Evolutionary conservation across 768 basidiomycete species (phyloP).

Genomic region (Coprinopsis cinerea): DNA sequence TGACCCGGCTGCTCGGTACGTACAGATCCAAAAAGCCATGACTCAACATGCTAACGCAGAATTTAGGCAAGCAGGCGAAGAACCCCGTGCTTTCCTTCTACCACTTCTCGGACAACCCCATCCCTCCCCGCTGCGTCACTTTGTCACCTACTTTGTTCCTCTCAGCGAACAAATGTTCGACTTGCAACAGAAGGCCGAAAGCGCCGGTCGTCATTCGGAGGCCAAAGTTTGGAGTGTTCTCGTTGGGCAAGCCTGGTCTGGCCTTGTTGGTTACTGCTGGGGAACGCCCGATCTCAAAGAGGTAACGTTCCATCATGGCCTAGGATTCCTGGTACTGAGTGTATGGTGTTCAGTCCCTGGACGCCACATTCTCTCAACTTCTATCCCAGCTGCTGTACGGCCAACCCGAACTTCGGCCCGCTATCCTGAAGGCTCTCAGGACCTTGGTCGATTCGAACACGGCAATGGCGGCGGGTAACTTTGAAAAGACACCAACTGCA

Average conservation of each 20-base stretch:
- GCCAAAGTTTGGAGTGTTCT: conserved; percentile 95
- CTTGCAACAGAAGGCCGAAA: conserved; percentile 73
- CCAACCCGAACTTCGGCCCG: conserved; percentile 76
- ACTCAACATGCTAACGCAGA: neutral
- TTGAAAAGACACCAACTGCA: conserved; percentile 28
- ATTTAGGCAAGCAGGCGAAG: conserved; percentile 58
- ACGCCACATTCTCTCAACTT: conserved; percentile 75
- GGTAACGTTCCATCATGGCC: conserved; percentile 30
- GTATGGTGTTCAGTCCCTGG: conserved; percentile 52
- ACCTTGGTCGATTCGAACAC: conserved; percentile 77
- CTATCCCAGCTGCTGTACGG: conserved; percentile 90
- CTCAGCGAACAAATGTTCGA: conserved; percentile 92
- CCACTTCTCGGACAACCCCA: conserved; percentile 81
- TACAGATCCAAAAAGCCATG: conserved; percentile 3
- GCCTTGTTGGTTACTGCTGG: conserved; percentile 87
- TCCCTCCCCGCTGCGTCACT: conserved; percentile 77
- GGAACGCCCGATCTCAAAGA: conserved; percentile 67
- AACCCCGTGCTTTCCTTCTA: conserved; percentile 88
- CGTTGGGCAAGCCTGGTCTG: conserved; percentile 89
- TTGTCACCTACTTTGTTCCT: conserved; percentile 87
- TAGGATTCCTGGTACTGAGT: conserved; percentile 1
- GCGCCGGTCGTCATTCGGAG: conserved; percentile 69
- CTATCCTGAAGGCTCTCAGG: conserved; percentile 78
- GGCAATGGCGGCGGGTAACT: conserved; percentile 26
- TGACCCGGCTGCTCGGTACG: conserved; percentile 73